A percentile compares a stretch with the other conserved stretches of the same genome.
These are phyloP conservation scores for Rutstroemia sydowiana DNA, from an alignment of 2,329 filamentous ascomycete genomes.

Conservation along the genomic window DNA sequence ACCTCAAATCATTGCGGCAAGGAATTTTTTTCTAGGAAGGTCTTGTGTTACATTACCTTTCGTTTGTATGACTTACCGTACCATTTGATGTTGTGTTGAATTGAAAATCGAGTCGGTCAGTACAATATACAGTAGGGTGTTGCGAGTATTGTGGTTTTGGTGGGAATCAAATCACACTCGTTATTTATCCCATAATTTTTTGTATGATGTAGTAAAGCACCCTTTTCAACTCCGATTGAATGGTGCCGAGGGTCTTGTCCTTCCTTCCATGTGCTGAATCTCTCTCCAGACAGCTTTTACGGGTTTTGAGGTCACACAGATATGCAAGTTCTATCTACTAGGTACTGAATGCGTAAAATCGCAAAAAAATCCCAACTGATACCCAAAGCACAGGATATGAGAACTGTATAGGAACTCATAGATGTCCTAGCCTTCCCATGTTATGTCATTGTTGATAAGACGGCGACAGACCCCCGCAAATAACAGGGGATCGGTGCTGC, in stretches of 20 bases:
- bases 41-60: constrained; percentile 11
- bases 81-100: neutral
- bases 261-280: constrained; percentile 5
- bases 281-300: constrained; percentile 9
- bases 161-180: constrained; percentile 1
- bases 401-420: neutral
- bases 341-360: neutral
- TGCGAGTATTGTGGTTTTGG: neutral
- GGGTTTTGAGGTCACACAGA: constrained; percentile 9
- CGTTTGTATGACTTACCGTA: constrained; percentile 9
- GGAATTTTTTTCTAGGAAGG: constrained; percentile 1
- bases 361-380: constrained; percentile 6
- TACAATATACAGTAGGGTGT: neutral
- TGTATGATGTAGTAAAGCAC: neutral
- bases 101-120: neutral
- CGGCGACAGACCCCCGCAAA: no score
- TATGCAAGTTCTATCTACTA: constrained; percentile 11
- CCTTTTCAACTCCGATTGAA: constrained; percentile 1
- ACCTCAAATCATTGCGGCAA: neutral
- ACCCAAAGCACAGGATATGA: neutral
- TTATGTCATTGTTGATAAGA: neutral
- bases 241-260: constrained; percentile 4
- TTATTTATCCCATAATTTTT: constrained; percentile 3
- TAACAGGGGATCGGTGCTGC: no score
- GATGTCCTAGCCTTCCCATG: neutral